A percentile compares a stretch with the other conserved stretches of the same genome.
Conservation (phyloP, 1,284 basidiomycete species). For the Microbotryum lychnidis-dioicae region DNA sequence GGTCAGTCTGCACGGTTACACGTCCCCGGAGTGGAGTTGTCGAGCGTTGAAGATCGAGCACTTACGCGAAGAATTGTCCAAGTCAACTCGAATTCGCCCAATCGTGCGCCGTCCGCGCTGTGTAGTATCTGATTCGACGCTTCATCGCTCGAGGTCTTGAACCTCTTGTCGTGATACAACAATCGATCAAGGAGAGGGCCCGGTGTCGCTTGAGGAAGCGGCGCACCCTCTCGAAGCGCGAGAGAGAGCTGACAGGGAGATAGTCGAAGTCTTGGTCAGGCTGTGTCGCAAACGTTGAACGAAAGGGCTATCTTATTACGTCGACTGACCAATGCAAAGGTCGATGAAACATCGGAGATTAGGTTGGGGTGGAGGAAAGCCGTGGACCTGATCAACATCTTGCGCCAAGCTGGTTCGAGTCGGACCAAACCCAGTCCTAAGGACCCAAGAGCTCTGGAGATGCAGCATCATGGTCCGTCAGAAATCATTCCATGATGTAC, state of each 20-base stretch:
- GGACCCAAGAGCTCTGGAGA: slow-evolving; percentile 9
- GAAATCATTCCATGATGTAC: too few species aligned
- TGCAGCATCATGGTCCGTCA: too few species aligned
- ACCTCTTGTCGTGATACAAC: slow-evolving; percentile 21
- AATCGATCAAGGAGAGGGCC: slow-evolving; percentile 28
- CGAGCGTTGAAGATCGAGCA: background rate
- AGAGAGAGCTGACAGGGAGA: slow-evolving; percentile 17
- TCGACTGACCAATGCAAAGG: slow-evolving; percentile 17
- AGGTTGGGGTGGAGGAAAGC: slow-evolving; percentile 24
- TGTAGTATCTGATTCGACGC: background rate
- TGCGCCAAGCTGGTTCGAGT: slow-evolving; percentile 19
- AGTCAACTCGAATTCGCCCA: slow-evolving; percentile 10
- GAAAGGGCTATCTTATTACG: background rate
- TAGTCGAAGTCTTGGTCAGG: background rate
- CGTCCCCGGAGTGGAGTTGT: background rate
- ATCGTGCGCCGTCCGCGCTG: slow-evolving; percentile 15
- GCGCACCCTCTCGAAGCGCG: slow-evolving; percentile 12
- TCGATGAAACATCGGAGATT: slow-evolving; percentile 22
- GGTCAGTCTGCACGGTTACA: background rate
- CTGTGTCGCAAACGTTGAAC: background rate
- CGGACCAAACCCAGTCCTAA: slow-evolving; percentile 9
- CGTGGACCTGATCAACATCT: slow-evolving; percentile 13
- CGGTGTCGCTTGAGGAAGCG: slow-evolving; percentile 20
- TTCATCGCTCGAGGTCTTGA: background rate
- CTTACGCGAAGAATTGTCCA: slow-evolving; percentile 10